Conservation (phyloP, 768 basidiomycete species). For the Lactifluus subvellereus region DNA sequence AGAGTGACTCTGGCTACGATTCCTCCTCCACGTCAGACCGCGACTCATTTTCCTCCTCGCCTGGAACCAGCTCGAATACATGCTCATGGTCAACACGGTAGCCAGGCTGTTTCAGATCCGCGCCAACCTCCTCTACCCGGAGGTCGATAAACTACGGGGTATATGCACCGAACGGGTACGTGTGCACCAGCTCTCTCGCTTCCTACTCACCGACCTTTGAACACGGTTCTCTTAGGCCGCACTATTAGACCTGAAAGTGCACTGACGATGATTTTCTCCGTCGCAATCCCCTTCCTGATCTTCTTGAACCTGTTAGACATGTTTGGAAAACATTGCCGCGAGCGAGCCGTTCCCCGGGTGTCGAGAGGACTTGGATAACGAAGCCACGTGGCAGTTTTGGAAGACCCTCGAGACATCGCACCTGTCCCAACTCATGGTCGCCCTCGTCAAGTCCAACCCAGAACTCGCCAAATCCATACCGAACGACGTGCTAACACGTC, state of each 20-base stretch:
- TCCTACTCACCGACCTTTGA: constrained; percentile 16
- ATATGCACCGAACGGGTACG: constrained; percentile 72
- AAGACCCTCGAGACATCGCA: constrained; percentile 72
- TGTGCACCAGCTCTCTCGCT: neutral
- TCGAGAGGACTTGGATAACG: constrained; percentile 78
- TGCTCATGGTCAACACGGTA: constrained; percentile 69
- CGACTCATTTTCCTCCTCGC: constrained; percentile 40
- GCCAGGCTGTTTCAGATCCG: constrained; percentile 70
- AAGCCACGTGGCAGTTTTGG: constrained; percentile 83
- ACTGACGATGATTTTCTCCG: constrained; percentile 19
- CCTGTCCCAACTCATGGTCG: constrained; percentile 82
- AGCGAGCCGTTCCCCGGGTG: constrained; percentile 79
- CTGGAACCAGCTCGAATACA: constrained; percentile 46
- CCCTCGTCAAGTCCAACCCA: constrained; percentile 82
- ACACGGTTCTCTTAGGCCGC: constrained; percentile 55
- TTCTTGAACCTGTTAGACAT: constrained; percentile 48
- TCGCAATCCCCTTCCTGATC: constrained; percentile 11
- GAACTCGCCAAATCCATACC: constrained; percentile 77
- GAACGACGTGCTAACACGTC: constrained; percentile 57
- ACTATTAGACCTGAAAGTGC: constrained; percentile 78
- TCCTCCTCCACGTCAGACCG: constrained; percentile 54
- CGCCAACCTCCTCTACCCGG: constrained; percentile 58
- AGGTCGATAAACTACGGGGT: constrained; percentile 57
- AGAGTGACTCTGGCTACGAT: constrained; percentile 63
- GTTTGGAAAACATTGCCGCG: constrained; percentile 85